Conservation (phyloP, 768 basidiomycete species). For the Termitomyces titanicus region DNA sequence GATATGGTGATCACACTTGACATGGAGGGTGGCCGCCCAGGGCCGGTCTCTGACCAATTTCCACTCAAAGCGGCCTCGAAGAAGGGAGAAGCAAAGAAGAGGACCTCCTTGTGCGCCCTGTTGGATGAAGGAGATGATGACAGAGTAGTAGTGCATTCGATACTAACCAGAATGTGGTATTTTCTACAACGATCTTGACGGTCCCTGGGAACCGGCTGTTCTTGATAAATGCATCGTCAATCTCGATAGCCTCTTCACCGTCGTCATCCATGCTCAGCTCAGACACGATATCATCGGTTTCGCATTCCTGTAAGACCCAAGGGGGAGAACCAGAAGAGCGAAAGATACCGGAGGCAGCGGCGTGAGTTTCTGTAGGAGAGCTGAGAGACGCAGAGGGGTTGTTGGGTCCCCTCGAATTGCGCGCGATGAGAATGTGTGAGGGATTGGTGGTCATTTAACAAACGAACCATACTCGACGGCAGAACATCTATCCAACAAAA, state of each 20-base stretch:
- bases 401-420: conserved; percentile 73
- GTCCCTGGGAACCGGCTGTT: conserved; percentile 71
- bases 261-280: conserved; percentile 65
- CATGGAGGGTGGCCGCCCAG: conserved; percentile 68
- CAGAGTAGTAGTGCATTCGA: conserved; percentile 1
- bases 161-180: conserved; percentile 85
- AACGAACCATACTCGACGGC: neutral
- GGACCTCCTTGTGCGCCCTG: conserved; percentile 89
- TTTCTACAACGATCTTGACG: conserved; percentile 88
- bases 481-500: too few species aligned
- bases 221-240: conserved; percentile 77
- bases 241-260: conserved; percentile 69
- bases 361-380: conserved; percentile 85
- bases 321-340: conserved; percentile 76
- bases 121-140: conserved; percentile 6
- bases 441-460: conserved; percentile 67
- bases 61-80: conserved; percentile 90
- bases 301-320: conserved; percentile 76
- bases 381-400: conserved; percentile 79
- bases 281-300: conserved; percentile 64
- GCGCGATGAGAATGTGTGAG: conserved; percentile 84
- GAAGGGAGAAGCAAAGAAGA: conserved; percentile 93
- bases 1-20: conserved; percentile 85
- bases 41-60: conserved; percentile 80
- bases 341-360: conserved; percentile 82